Conservation (phyloP, 108 stramenopile genomes). For the Hondaea fermentalgiana region DNA sequence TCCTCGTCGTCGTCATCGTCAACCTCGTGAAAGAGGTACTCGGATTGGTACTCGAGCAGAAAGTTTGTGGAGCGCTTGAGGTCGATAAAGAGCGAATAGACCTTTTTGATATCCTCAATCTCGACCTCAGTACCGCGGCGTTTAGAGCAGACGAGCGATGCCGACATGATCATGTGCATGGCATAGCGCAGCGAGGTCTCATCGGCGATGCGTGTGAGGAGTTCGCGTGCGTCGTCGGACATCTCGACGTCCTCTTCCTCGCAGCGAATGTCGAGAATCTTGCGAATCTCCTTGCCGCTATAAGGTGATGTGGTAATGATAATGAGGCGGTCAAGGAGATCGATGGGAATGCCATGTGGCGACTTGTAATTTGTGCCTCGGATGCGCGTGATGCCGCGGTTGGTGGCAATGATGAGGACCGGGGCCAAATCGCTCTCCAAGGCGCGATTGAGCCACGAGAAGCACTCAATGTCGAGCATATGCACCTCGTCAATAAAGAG, state of each 20-base stretch:
- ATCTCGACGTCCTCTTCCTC: slow-evolving; percentile 98
- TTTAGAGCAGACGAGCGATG: slow-evolving; percentile 73
- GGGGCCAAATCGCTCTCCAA: slow-evolving; percentile 77
- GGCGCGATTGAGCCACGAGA: slow-evolving; percentile 82
- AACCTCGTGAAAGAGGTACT: slow-evolving; percentile 81
- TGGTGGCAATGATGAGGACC: slow-evolving; percentile 83
- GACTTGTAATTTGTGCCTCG: slow-evolving; percentile 85
- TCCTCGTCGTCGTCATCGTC: slow-evolving; percentile 55
- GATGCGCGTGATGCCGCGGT: slow-evolving; percentile 80
- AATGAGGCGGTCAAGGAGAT: slow-evolving; percentile 90
- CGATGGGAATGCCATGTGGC: slow-evolving; percentile 93
- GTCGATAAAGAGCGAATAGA: slow-evolving; percentile 88
- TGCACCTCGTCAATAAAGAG: slow-evolving; percentile 99
- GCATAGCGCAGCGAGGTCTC: slow-evolving; percentile 96
- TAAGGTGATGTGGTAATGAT: slow-evolving; percentile 88
- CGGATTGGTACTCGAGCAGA: slow-evolving; percentile 94
- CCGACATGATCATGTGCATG: slow-evolving; percentile 94
- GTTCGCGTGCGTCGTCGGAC: slow-evolving; percentile 81
- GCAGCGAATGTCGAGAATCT: slow-evolving; percentile 70
- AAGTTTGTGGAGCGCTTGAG: slow-evolving; percentile 93
- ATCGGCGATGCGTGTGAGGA: slow-evolving; percentile 83
- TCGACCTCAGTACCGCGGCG: slow-evolving; percentile 76
- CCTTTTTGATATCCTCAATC: slow-evolving; percentile 71
- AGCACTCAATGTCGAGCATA: slow-evolving; percentile 91
- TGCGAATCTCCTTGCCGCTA: slow-evolving; percentile 70